Evolutionary conservation across 805 yeast species (phyloP).

Genomic region (Candida verbasci): DNA sequence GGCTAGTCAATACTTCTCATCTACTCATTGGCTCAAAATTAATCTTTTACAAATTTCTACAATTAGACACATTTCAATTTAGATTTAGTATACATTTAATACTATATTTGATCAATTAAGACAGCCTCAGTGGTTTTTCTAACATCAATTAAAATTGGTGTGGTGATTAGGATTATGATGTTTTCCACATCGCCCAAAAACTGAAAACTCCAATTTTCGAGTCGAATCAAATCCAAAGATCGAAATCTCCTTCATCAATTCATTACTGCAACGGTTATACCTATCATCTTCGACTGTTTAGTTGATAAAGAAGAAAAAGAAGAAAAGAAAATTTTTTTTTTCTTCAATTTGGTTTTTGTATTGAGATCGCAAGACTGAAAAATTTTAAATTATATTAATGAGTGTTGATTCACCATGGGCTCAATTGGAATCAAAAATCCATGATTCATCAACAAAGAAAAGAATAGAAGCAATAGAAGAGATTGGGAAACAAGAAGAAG

Average conservation of each 20-base stretch:
- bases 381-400: no score
- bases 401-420: conserved; percentile 18
- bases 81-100: no score
- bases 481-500: no score
- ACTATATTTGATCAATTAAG: conserved; percentile 1
- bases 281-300: conserved; percentile 57
- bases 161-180: conserved; percentile 45
- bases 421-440: conserved; percentile 18
- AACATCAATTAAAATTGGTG: conserved; percentile 45
- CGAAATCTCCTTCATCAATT: conserved; percentile 7
- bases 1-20: no score
- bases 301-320: conserved; percentile 45
- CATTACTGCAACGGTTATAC: conserved; percentile 37
- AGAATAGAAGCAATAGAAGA: conserved; percentile 33
- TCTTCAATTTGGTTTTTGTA: background rate
- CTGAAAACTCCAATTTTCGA: conserved; percentile 4
- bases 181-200: conserved; percentile 50
- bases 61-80: no score
- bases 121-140: conserved; percentile 37
- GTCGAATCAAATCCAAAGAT: conserved; percentile 10
- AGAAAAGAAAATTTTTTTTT: conserved; percentile 4
- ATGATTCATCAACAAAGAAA: conserved; percentile 32
- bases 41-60: no score
- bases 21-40: no score
- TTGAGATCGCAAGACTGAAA: background rate